Conservation (phyloP, 306 rosid genomes). For the Comarum palustre region DNA sequence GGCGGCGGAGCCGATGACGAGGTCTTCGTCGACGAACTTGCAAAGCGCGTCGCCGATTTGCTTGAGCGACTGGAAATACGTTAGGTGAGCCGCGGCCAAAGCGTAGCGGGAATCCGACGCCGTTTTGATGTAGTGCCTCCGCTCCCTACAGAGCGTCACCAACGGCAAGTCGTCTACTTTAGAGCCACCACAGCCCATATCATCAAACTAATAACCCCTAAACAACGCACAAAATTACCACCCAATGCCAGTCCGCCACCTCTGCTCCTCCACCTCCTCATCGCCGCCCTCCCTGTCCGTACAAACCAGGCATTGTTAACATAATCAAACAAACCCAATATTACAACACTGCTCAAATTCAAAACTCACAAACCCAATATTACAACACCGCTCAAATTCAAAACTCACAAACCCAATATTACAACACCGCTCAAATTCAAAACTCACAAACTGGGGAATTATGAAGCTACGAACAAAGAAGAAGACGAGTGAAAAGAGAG, state of each 20-base stretch:
- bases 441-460: neutral
- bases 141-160: constrained; percentile 71
- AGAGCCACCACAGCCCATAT: constrained; percentile 93
- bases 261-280: constrained; percentile 18
- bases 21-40: constrained; percentile 76
- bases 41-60: constrained; percentile 75
- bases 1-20: constrained; percentile 35
- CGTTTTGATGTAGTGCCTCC: constrained; percentile 61
- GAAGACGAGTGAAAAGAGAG: neutral
- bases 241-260: constrained; percentile 20
- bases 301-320: constrained; percentile 46
- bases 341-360: neutral
- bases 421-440: neutral
- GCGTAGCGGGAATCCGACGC: constrained; percentile 82
- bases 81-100: constrained; percentile 83
- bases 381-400: too few species aligned
- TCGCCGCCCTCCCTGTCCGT: constrained; percentile 38
- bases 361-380: too few species aligned
- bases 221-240: constrained; percentile 16
- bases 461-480: neutral
- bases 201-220: constrained; percentile 24
- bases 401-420: constrained; percentile 12
- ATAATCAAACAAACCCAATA: constrained; percentile 18
- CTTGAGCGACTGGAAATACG: constrained; percentile 71
- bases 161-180: constrained; percentile 79